Percentiles rank a stretch among this genome's conserved stretches.
Conservation (phyloP, 2,329 filamentous ascomycete genomes). For the Pseudocercospora pini-densiflorae region DNA sequence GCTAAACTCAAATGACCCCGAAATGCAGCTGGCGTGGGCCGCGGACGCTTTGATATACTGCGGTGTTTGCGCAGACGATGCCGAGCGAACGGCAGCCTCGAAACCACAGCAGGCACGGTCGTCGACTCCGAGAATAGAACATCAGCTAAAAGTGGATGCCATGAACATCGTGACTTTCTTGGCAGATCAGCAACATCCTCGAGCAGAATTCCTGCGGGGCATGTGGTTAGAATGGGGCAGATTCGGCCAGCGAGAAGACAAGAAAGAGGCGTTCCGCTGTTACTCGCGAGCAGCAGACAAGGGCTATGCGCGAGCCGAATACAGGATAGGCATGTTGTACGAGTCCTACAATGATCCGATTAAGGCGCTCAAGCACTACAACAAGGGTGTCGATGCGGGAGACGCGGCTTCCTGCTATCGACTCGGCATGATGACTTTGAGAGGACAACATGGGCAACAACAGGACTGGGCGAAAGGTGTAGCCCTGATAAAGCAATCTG, state of each 20-base stretch:
- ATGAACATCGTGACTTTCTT: constrained; percentile 91
- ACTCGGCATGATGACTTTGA: constrained; percentile 94
- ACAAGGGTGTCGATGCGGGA: constrained; percentile 74
- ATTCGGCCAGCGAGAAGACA: constrained; percentile 87
- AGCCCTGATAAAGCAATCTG: constrained; percentile 80
- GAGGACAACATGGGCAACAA: constrained; percentile 88
- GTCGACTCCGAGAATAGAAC: constrained; percentile 82
- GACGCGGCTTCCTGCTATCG: constrained; percentile 89
- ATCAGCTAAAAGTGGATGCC: constrained; percentile 84
- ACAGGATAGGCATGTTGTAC: constrained; percentile 97
- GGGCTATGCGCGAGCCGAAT: constrained; percentile 87
- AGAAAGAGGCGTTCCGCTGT: constrained; percentile 88
- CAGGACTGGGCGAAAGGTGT: constrained; percentile 80
- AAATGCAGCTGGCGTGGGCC: constrained; percentile 97
- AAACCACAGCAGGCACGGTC: constrained; percentile 57
- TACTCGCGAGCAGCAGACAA: constrained; percentile 86
- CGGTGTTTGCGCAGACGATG: constrained; percentile 79
- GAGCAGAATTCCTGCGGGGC: constrained; percentile 89
- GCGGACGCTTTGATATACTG: constrained; percentile 89
- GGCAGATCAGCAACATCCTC: constrained; percentile 88
- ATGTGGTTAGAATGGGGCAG: constrained; percentile 99
- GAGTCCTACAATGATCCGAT: constrained; percentile 91
- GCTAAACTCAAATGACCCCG: constrained; percentile 89
- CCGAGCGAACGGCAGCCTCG: constrained; percentile 65
- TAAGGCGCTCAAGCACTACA: constrained; percentile 91